These are phyloP conservation scores for Primulina eburnea DNA, from an alignment of 257 asterid species.

Conservation along the genomic window DNA sequence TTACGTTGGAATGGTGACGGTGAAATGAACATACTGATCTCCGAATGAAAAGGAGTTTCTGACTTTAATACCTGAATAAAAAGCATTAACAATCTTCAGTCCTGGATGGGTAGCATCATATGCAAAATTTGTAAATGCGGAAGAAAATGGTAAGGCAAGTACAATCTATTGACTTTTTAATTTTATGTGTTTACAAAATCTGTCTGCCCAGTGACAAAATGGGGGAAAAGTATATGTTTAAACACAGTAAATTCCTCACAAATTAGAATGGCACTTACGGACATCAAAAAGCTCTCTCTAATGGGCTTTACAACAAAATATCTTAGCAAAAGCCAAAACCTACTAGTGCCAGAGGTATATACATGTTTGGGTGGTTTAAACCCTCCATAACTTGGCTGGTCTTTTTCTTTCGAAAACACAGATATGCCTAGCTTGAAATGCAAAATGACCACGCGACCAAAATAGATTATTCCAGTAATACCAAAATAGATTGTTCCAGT, in stretches of 20 bases:
- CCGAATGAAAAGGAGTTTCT: slow-evolving; percentile 68
- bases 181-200: not conserved
- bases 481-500: too few relatives aligned
- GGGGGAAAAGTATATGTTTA: not conserved
- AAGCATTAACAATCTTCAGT: slow-evolving; percentile 12
- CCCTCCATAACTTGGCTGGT: not conserved
- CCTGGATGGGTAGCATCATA: not conserved
- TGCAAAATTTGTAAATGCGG: not conserved
- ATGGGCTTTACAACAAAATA: not conserved
- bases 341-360: not conserved
- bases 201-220: not conserved
- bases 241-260: not conserved
- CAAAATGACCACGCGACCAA: too few relatives aligned
- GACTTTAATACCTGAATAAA: slow-evolving; percentile 63
- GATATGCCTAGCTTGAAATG: too few relatives aligned
- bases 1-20: slow-evolving; percentile 79
- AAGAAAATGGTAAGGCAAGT: not conserved
- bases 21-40: slow-evolving; percentile 87
- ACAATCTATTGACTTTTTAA: not conserved
- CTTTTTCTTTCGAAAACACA: not conserved
- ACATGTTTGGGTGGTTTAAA: not conserved
- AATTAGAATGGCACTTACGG: not conserved
- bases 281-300: not conserved
- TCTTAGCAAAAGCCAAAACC: not conserved
- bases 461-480: too few relatives aligned